A percentile compares a stretch with the other conserved stretches of the same genome.
Conservation (phyloP, 352 stramenopile species). For the Phytopythium sindhum region DNA sequence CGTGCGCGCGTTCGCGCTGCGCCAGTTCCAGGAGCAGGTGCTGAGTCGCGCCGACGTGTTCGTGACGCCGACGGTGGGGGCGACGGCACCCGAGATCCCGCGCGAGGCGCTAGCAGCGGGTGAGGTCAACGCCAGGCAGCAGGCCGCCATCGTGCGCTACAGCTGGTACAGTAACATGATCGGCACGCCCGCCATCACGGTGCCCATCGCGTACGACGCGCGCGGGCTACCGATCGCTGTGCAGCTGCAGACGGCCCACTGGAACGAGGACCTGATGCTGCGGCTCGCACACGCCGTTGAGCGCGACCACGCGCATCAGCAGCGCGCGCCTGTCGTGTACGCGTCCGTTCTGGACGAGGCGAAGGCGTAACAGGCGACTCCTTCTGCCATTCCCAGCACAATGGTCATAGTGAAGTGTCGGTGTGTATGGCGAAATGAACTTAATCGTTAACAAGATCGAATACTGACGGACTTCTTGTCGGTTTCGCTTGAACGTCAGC, state of each 20-base stretch:
- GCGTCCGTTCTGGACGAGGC: background rate
- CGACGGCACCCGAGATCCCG: slow-evolving; percentile 70
- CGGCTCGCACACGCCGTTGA: slow-evolving; percentile 60
- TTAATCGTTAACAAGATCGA: too few species aligned
- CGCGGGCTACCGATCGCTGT: slow-evolving; percentile 69
- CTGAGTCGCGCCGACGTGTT: slow-evolving; percentile 87
- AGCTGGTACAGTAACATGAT: slow-evolving; percentile 86
- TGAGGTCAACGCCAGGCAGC: slow-evolving; percentile 56
- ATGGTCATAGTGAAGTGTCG: too few species aligned
- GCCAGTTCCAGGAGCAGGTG: slow-evolving; percentile 67
- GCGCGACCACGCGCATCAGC: slow-evolving; percentile 28
- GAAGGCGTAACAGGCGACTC: background rate
- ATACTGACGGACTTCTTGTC: too few species aligned
- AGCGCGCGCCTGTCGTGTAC: slow-evolving; percentile 54
- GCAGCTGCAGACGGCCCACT: slow-evolving; percentile 76
- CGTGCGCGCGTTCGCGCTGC: slow-evolving; percentile 75
- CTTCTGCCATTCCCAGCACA: background rate
- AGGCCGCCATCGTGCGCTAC: slow-evolving; percentile 78
- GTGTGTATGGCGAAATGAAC: too few species aligned
- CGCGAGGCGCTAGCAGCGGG: slow-evolving; percentile 40
- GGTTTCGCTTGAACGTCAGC: background rate
- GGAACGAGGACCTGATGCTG: slow-evolving; percentile 69
- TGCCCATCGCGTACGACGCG: slow-evolving; percentile 69
- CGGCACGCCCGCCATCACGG: slow-evolving; percentile 75
- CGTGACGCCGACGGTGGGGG: slow-evolving; percentile 72